Conservation (phyloP, 441 rosid species). For the Populus trichocarpa region DNA sequence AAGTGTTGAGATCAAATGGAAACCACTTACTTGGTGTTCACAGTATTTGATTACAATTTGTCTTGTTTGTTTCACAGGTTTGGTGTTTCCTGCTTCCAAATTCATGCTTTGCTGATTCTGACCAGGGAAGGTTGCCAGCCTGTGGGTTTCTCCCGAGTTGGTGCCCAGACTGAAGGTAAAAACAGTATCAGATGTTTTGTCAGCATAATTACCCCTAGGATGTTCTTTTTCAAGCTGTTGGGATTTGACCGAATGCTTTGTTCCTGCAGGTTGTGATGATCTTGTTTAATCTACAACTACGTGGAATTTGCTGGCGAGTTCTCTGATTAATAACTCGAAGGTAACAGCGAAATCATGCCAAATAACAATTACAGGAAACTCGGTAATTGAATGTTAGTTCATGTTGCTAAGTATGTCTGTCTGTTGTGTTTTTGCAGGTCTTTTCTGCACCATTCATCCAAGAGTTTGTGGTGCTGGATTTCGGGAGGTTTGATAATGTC, state of each 20-base stretch:
- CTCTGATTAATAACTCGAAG: background rate
- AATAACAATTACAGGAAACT: background rate
- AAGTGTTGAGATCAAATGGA: conserved; percentile 92
- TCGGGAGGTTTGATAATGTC: background rate
- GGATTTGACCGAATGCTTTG: background rate
- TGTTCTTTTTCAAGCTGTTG: background rate
- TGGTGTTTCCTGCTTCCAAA: conserved; percentile 58
- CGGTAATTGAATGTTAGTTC: background rate
- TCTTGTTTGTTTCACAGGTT: conserved; percentile 67
- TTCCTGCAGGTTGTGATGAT: background rate
- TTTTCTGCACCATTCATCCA: background rate
- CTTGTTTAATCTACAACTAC: background rate
- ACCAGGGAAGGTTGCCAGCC: background rate
- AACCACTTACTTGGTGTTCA: conserved; percentile 75
- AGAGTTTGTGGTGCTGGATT: background rate
- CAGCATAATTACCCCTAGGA: background rate
- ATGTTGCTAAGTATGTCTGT: background rate
- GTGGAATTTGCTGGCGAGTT: background rate
- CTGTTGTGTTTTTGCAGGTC: background rate
- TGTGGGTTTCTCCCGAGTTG: background rate
- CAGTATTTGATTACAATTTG: conserved; percentile 54
- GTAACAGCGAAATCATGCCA: background rate
- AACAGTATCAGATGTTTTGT: background rate
- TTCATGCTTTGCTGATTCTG: conserved; percentile 62
- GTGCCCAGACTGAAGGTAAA: background rate